Base-by-base conservation (phyloP, 129 eudicot genomes). In the Pulicaria dysenterica region DNA sequence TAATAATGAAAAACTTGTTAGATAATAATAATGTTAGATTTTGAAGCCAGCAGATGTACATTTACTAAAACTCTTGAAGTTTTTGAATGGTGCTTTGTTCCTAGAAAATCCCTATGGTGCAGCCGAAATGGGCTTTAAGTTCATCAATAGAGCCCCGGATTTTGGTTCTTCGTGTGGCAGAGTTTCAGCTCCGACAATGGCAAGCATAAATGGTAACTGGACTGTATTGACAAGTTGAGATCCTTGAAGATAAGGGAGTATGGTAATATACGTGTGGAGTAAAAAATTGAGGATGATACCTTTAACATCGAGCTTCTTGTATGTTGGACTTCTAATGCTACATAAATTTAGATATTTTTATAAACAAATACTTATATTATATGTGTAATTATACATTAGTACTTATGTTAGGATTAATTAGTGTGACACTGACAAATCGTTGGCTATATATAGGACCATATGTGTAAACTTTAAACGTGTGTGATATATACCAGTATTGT, bases 261-360 rank as follows among this genome's bases (percentile, higher is more conserved):
- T 47, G 14, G 10, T 2, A 8, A 4, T 13, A 48, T 48, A 34
- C n/a, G 10, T n/a, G 37, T 6, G 72, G n/a, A 48, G 40, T 14
- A 41, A 56, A 55, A 38, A 40, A 40, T 3, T 31, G 36, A 53
- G 40, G 15, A 2, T 49, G 57, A 19, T 51, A 69, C 73, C 62
- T 69, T 16, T 69, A 69, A 69, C 31, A 69, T 51, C 16, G 1
- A 50, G 8, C 48, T 69, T 69, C 73, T 69, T 69, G 49, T 50
- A 51, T 51, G n/a, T n/a, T n/a, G n/a, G n/a, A n/a, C n/a, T n/a
- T n/a, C n/a, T n/a, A n/a, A n/a, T n/a, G n/a, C n/a, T n/a, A n/a
- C n/a, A n/a, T n/a, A n/a, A n/a, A n/a, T n/a, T n/a, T n/a, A n/a
- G n/a, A n/a, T n/a, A n/a, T n/a, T n/a, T n/a, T n/a, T n/a, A n/a